These are phyloP conservation scores for Trichophyton schoenleinii DNA, from an alignment of 2,329 filamentous ascomycete genomes.

Conservation along the genomic window DNA sequence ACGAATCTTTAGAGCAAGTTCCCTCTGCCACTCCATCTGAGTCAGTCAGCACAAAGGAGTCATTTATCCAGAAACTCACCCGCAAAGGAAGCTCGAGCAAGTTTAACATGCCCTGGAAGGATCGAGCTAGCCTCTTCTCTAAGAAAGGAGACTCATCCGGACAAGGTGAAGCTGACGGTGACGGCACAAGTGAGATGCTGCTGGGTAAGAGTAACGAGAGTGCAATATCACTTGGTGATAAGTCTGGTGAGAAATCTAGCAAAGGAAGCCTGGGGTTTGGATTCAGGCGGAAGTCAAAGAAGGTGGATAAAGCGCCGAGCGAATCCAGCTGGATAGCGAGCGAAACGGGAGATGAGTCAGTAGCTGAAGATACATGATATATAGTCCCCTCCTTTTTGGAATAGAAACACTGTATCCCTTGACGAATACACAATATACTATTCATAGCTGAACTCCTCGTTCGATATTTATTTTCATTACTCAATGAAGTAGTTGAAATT, in stretches of 20 bases:
- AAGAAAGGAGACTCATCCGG: conserved; percentile 30
- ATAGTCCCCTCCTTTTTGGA: not conserved
- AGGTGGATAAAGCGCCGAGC: conserved; percentile 29
- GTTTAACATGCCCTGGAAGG: conserved; percentile 41
- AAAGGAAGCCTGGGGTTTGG: conserved; percentile 35
- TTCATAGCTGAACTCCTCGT: not conserved
- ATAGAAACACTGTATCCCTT: not conserved
- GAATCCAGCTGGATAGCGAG: conserved; percentile 31
- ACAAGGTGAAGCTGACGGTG: conserved; percentile 35
- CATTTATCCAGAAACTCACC: conserved; percentile 41
- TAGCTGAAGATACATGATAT: conserved; percentile 21
- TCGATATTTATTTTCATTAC: not conserved
- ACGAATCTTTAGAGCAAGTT: conserved; percentile 37
- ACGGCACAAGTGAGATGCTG: conserved; percentile 27
- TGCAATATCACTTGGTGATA: conserved; percentile 25
- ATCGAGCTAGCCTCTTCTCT: conserved; percentile 35
- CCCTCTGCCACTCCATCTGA: conserved; percentile 33
- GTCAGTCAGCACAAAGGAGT: conserved; percentile 33
- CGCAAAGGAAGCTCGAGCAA: conserved; percentile 40
- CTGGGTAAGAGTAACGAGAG: conserved; percentile 35
- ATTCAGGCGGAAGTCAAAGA: conserved; percentile 37
- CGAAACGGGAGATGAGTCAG: conserved; percentile 33
- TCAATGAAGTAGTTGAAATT: not conserved
- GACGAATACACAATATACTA: not conserved
- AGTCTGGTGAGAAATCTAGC: conserved; percentile 32